Base-by-base conservation (phyloP, 2,329 filamentous ascomycete species). In the Diaporthe humulicola region DNA sequence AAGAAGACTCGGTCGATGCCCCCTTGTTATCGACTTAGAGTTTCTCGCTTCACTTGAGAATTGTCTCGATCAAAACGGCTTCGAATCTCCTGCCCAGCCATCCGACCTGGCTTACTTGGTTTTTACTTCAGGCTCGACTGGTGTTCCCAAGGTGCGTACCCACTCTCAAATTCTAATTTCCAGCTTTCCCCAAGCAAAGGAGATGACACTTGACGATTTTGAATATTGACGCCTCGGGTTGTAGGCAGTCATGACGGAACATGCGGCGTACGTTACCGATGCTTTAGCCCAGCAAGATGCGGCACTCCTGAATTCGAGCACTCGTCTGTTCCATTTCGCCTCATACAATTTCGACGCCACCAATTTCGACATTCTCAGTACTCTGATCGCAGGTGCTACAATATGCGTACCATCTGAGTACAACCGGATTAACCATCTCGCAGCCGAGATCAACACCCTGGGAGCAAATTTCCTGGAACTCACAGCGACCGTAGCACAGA, bases 401-500 rank as follows among this genome's bases (percentile, higher is more conserved):
- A 76, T 83, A 3, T 82, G 82, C 45, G 77, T 83, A 25, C 84
- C 84, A 0, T 85, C 83, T 1, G 85, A 87, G 33, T 78, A 83
- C 2, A 81, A 82, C 36, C 81, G 85, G 0, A 78, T 86, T 40
- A 84, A 85, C 22, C 78, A 83, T 22, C 76, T 86, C 0, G 76
- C 78, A 25, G 58, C 74, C 1, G 75, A 74, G 22, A 78, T 80
- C 8, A 70, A 76, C 54, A 58, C 57, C 25, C 70, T 78, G 38
- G 42, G 61, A 8, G 77, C 75, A 7, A 80, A 79, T 45, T 52
- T 67, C 42, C 69, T 50, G 4, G 38, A 42, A 25, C 36, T 75
- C 19, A 73, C 70, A 7, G 70, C 75, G 8, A 73, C 75, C 1
- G 73, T 75, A 8, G 73, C 73, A 5, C 22, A 30, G 7, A n/a